Evolutionary conservation across 2,329 filamentous ascomycete species (phyloP).

Genomic region (Xylariaceae sp.): DNA sequence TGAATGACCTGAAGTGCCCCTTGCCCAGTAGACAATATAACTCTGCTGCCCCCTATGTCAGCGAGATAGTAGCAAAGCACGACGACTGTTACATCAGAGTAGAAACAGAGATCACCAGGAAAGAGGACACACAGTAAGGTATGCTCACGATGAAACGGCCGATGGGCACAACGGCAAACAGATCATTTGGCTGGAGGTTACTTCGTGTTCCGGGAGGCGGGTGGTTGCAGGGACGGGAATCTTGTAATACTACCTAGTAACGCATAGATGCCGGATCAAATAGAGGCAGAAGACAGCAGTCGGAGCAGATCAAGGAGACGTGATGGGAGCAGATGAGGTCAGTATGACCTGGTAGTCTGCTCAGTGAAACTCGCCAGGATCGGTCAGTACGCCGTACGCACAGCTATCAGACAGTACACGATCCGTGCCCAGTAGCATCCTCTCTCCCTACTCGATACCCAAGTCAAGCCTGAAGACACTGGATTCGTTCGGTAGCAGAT

Average conservation of each 20-base stretch:
- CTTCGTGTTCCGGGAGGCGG: constrained; percentile 20
- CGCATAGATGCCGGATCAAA: not conserved
- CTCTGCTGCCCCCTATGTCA: not conserved
- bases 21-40: constrained; percentile 1
- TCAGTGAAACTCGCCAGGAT: no score
- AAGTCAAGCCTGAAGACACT: not conserved
- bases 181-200: constrained; percentile 15
- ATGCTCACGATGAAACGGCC: constrained; percentile 1
- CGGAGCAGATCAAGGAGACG: no score
- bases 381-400: no score
- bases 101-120: not conserved
- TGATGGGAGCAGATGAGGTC: no score
- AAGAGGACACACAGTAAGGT: not conserved
- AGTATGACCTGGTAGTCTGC: no score
- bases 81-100: not conserved
- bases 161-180: constrained; percentile 22
- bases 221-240: constrained; percentile 17
- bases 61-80: not conserved
- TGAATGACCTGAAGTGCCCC: not conserved
- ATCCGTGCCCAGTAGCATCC: not conserved
- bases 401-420: not conserved
- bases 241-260: not conserved
- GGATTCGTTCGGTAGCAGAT: not conserved
- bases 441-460: not conserved
- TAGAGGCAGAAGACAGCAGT: not conserved